Conservation (phyloP, 108 stramenopile genomes). For the Skeletonema grethae region DNA sequence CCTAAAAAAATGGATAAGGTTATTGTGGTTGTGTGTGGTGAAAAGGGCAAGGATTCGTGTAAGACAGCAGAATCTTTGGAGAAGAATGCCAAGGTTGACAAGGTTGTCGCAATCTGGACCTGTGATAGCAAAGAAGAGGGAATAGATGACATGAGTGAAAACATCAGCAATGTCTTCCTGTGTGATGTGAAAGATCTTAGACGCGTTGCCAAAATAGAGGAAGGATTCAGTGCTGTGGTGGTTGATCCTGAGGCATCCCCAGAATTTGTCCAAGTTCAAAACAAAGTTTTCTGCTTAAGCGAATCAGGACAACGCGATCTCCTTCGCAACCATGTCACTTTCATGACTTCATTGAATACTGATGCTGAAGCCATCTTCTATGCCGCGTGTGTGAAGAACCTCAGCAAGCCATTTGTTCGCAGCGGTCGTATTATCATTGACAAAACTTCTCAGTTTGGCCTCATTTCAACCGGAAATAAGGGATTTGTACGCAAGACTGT, state of each 20-base stretch:
- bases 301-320: slow-evolving; percentile 37
- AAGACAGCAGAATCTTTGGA: slow-evolving; percentile 28
- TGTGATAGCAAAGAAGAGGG: slow-evolving; percentile 20
- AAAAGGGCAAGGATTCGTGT: slow-evolving; percentile 29
- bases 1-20: slow-evolving; percentile 55
- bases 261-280: slow-evolving; percentile 16
- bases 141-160: neutral
- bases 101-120: slow-evolving; percentile 46
- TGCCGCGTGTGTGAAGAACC: slow-evolving; percentile 29
- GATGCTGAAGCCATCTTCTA: slow-evolving; percentile 37
- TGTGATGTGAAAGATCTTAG: slow-evolving; percentile 39
- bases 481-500: slow-evolving; percentile 45
- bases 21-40: slow-evolving; percentile 44
- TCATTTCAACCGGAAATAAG: slow-evolving; percentile 33
- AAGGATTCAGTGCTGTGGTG: slow-evolving; percentile 48
- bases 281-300: slow-evolving; percentile 32
- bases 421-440: slow-evolving; percentile 48
- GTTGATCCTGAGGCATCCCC: slow-evolving; percentile 44
- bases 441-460: slow-evolving; percentile 46
- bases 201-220: slow-evolving; percentile 46
- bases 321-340: slow-evolving; percentile 37
- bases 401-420: slow-evolving; percentile 34
- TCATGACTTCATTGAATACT: slow-evolving; percentile 49
- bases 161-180: slow-evolving; percentile 22
- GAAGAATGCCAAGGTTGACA: slow-evolving; percentile 48